phyloP scores from a whole-genome alignment of 129 eudicot species.

The Rutidosis leptorrhynchoides region DNA sequence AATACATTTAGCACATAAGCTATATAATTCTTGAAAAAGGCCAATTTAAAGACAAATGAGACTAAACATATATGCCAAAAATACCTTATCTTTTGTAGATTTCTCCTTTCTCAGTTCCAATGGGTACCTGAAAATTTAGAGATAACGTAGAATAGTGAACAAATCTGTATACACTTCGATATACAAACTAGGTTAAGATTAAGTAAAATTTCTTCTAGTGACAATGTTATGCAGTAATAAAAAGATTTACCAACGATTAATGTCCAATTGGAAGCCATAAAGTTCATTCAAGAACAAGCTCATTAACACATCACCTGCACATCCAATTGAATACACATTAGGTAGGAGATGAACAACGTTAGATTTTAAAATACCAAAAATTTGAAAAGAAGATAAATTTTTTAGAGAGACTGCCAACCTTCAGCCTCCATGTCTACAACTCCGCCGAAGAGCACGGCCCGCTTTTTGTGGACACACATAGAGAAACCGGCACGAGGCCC shows the following conservation, averaged over 20 bases:
- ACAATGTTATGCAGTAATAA: not conserved
- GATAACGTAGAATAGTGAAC: slow-evolving; percentile 15
- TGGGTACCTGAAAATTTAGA: slow-evolving; percentile 59
- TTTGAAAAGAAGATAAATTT: not conserved
- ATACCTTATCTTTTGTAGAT: slow-evolving; percentile 84
- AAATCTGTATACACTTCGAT: not conserved
- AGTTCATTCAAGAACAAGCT: slow-evolving; percentile 90
- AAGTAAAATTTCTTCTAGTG: not conserved
- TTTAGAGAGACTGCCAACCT: slow-evolving; percentile 42
- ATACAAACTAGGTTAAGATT: not conserved
- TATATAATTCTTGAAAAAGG: not conserved
- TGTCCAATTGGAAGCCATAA: slow-evolving; percentile 93
- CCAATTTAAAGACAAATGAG: not conserved
- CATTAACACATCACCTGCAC: slow-evolving; percentile 87
- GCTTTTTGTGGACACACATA: slow-evolving; percentile 87
- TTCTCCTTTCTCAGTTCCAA: slow-evolving; percentile 95
- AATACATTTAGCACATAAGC: slow-evolving; percentile 2
- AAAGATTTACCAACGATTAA: slow-evolving; percentile 71
- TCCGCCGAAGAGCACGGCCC: slow-evolving; percentile 93
- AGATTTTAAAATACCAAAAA: not conserved
- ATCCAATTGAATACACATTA: slow-evolving; percentile 21
- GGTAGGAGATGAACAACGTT: not conserved
- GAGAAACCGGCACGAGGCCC: slow-evolving; percentile 99
- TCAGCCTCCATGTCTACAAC: slow-evolving; percentile 97
- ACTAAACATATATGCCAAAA: slow-evolving; percentile 8